Percentiles rank a stretch among this genome's conserved stretches.
Conservation (phyloP, 768 basidiomycete species). For the Lepiota venenata region DNA sequence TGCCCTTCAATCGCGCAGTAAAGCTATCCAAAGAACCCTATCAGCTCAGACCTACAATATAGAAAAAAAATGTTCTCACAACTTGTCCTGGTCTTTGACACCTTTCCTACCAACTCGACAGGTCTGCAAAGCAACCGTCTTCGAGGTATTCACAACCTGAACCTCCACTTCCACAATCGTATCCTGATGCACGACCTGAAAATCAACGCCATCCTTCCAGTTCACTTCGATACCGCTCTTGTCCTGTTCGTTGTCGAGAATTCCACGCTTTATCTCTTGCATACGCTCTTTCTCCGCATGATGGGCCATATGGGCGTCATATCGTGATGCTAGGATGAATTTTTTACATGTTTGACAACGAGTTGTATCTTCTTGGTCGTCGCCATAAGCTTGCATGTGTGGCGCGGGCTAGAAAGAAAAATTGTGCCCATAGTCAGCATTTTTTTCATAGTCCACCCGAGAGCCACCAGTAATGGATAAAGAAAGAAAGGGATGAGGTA, state of each 20-base stretch:
- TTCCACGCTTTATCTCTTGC: constrained; percentile 25
- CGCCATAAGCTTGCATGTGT: background rate
- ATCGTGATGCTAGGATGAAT: constrained; percentile 18
- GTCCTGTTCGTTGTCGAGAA: constrained; percentile 41
- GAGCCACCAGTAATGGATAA: background rate
- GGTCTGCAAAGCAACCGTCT: constrained; percentile 18
- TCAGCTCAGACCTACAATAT: background rate
- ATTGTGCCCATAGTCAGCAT: too few species aligned
- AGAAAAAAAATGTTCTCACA: constrained; percentile 18
- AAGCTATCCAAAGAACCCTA: constrained; percentile 22
- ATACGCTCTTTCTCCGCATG: constrained; percentile 27
- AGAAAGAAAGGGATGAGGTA: background rate
- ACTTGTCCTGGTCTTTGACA: constrained; percentile 20
- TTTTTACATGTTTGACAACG: constrained; percentile 24
- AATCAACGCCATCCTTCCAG: constrained; percentile 38
- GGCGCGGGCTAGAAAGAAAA: background rate
- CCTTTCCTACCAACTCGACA: constrained; percentile 21
- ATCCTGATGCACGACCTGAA: constrained; percentile 39
- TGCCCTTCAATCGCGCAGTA: constrained; percentile 28
- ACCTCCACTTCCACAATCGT: constrained; percentile 24
- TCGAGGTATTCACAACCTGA: constrained; percentile 21
- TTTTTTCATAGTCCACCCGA: background rate
- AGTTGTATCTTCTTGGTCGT: constrained; percentile 6
- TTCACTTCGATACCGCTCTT: constrained; percentile 43
- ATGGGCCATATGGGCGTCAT: constrained; percentile 25